Base-by-base conservation (phyloP, 345 rosid genomes). In the Eucalyptus regnans region DNA sequence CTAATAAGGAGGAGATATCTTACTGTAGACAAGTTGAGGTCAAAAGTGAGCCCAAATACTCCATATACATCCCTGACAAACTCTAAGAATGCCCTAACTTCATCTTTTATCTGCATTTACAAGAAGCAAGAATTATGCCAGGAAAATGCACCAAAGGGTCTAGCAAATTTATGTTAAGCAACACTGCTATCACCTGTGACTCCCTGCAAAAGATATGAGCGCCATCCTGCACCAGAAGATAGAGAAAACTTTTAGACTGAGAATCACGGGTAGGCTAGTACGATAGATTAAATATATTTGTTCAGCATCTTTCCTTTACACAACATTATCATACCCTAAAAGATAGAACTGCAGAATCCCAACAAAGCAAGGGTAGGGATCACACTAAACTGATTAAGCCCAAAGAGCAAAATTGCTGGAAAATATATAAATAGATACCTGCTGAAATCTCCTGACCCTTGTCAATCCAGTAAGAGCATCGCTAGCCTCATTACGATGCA, bases 401-500 rank as follows among this genome's bases (percentile, higher is more conserved):
- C 27, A 56, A 1, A 56, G 0, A 0, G 0, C 0, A 56, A 56
- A 22, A 22, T 2, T 56, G 29, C 11, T 2, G 12, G 27, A 56
- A 56, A 8, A 56, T 56, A 56, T 56, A 56, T 56, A 56, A 56
- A 0, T 0, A 22, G 8, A 56, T 91, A 97, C 99, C 99, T 95
- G 97, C 92, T 97, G 99, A 94, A 98, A 97, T 91, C 99, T 97
- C 90, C 96, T 92, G 87, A 96, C 98, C 87, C 98, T 96, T 90
- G 97, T 97, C 92, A 98, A 92, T 89, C 97, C 99, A 88, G 96
- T 95, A 86, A 98, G 97, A 50, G 97, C 99, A 89, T 97, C 99
- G 90, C 96, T 96, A 86, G 99, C 99, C 91, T 97, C 99, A 48
- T 98, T 97, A 20, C 97, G 98, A 90, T 97, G 99, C 93, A 98